Percentiles rank a stretch among this genome's conserved stretches.
Evolutionary conservation across 257 asterid species (phyloP).

Genomic region (Solanum chilense): DNA sequence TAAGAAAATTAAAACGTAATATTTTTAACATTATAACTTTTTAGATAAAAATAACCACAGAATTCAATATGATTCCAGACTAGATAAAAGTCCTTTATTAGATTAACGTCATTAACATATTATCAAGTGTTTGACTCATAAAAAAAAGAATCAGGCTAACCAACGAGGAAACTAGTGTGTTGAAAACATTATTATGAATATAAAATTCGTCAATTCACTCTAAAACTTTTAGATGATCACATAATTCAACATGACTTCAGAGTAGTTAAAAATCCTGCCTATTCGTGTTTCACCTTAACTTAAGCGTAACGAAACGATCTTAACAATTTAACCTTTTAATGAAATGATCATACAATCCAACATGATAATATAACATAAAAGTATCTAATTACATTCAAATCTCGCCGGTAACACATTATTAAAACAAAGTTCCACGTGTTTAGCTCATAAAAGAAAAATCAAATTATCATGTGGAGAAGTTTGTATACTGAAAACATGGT

Average conservation of each 20-base stretch:
- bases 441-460: background rate
- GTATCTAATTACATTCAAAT: too few relatives aligned
- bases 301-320: background rate
- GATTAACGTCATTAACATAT: accelerated
- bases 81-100: background rate
- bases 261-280: background rate
- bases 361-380: background rate
- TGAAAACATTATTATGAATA: background rate
- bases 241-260: background rate
- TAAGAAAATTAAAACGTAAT: background rate
- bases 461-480: background rate
- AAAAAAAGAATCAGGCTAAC: background rate
- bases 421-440: background rate
- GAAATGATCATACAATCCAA: background rate
- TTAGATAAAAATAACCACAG: accelerated
- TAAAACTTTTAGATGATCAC: background rate
- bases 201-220: background rate
- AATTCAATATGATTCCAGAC: accelerated
- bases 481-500: background rate
- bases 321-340: background rate
- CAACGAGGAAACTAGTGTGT: background rate
- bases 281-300: background rate
- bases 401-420: background rate
- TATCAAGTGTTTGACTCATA: background rate
- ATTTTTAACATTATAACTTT: background rate